phyloP scores from a whole-genome alignment of 2,329 filamentous ascomycete genomes.

The Dactylellina parvicollis region DNA sequence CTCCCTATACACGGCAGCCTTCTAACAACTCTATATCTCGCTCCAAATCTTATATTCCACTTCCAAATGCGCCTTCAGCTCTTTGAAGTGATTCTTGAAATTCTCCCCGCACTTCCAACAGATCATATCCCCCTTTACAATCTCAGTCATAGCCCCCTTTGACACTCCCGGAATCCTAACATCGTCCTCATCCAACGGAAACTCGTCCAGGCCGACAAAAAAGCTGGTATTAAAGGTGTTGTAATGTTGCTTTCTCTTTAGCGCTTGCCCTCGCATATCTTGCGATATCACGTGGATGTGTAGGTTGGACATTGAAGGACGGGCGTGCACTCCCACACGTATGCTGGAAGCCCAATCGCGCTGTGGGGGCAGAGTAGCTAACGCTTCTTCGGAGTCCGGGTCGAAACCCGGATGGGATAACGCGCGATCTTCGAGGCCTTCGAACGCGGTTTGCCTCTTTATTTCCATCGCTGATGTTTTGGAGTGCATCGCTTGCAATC shows the following conservation, averaged over 20 bases:
- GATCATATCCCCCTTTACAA: slow-evolving; percentile 72
- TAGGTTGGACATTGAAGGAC: slow-evolving; percentile 89
- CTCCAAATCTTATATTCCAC: slow-evolving; percentile 81
- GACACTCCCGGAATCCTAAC: slow-evolving; percentile 65
- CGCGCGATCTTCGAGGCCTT: slow-evolving; percentile 64
- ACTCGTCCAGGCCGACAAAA: slow-evolving; percentile 79
- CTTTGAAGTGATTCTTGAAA: slow-evolving; percentile 78
- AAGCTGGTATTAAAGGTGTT: slow-evolving; percentile 84
- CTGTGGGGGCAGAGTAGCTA: slow-evolving; percentile 24
- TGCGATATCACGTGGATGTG: slow-evolving; percentile 87
- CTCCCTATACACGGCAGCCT: too few relatives aligned
- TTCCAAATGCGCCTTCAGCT: slow-evolving; percentile 78
- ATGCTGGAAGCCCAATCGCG: slow-evolving; percentile 81
- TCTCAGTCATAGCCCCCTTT: slow-evolving; percentile 65
- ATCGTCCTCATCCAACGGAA: slow-evolving; percentile 77
- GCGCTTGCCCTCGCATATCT: slow-evolving; percentile 76
- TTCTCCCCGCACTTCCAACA: slow-evolving; percentile 86
- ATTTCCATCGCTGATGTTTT: slow-evolving; percentile 71
- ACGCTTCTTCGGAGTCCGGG: slow-evolving; percentile 47
- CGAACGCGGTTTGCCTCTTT: slow-evolving; percentile 72
- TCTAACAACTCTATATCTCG: slow-evolving; percentile 60
- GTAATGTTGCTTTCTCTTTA: slow-evolving; percentile 89
- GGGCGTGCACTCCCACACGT: slow-evolving; percentile 80
- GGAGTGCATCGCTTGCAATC: slow-evolving; percentile 77
- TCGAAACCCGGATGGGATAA: slow-evolving; percentile 57